Evolutionary conservation across 352 stramenopile genomes (phyloP).

Genomic region (Phytophthora boehmeriae): DNA sequence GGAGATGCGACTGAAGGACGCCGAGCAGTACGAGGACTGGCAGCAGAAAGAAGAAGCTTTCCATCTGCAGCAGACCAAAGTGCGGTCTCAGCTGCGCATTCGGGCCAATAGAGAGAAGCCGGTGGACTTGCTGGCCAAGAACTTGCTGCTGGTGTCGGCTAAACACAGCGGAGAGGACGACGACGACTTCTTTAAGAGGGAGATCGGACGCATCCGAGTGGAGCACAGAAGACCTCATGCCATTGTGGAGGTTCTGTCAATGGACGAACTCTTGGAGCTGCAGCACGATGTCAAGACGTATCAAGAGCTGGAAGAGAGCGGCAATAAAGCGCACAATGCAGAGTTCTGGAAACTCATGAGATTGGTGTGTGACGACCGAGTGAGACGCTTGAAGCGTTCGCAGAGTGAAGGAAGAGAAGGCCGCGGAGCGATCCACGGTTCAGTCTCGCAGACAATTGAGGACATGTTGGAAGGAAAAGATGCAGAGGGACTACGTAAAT

Average conservation of each 20-base stretch:
- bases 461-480: constrained; percentile 91
- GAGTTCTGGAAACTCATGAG: constrained; percentile 90
- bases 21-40: constrained; percentile 98
- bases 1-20: constrained; percentile 94
- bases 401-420: constrained; percentile 77
- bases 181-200: constrained; percentile 36
- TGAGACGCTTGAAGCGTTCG: constrained; percentile 56
- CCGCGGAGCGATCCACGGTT: constrained; percentile 83
- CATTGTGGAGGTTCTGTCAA: constrained; percentile 80
- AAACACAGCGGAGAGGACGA: constrained; percentile 56
- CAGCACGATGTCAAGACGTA: constrained; percentile 91
- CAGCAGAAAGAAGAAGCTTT: constrained; percentile 98
- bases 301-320: constrained; percentile 86
- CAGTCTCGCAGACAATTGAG: constrained; percentile 87
- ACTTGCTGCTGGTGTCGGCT: constrained; percentile 95
- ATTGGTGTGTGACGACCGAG: constrained; percentile 80
- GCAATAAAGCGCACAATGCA: constrained; percentile 53
- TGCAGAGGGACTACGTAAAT: constrained; percentile 43
- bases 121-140: constrained; percentile 98
- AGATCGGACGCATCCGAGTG: constrained; percentile 69
- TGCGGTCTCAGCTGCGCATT: constrained; percentile 90
- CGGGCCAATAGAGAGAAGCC: constrained; percentile 93
- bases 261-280: constrained; percentile 85
- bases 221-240: constrained; percentile 72
- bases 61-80: constrained; percentile 93